Evolutionary conservation across 495 filamentous ascomycete genomes (phyloP).

Genomic region (Viridothelium virens): DNA sequence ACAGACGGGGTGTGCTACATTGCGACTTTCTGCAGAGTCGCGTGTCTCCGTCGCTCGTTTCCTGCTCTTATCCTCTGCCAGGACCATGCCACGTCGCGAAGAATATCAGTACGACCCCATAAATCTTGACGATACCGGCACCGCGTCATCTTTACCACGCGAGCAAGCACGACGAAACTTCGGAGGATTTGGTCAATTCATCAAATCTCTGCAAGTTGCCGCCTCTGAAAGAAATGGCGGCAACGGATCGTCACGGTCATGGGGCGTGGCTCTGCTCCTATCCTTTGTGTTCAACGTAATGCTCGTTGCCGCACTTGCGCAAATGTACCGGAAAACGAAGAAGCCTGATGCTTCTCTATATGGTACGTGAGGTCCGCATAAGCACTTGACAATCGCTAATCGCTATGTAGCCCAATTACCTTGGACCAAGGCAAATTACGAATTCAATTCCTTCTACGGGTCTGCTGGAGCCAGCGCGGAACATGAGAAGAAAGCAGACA

Average conservation of each 20-base stretch:
- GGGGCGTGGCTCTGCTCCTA: neutral
- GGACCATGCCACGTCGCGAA: neutral
- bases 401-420: neutral
- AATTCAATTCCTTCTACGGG: constrained; percentile 5
- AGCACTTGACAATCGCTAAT: neutral
- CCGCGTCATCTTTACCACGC: neutral
- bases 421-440: neutral
- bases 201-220: neutral
- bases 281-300: constrained; percentile 4
- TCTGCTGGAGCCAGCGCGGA: neutral
- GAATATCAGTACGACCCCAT: neutral
- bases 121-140: neutral
- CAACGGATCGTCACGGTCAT: neutral
- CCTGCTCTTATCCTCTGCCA: neutral
- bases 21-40: neutral
- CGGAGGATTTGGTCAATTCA: constrained; percentile 5
- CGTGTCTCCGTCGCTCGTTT: neutral
- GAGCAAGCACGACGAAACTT: neutral
- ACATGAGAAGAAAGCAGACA: constrained; percentile 1
- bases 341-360: neutral
- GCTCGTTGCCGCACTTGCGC: neutral
- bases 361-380: neutral
- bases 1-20: no score
- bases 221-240: neutral
- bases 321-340: neutral